Percentiles rank a stretch among this genome's conserved stretches.
phyloP scores from a whole-genome alignment of 2,329 filamentous ascomycete species.

The Dryadomyces quercivorus region DNA sequence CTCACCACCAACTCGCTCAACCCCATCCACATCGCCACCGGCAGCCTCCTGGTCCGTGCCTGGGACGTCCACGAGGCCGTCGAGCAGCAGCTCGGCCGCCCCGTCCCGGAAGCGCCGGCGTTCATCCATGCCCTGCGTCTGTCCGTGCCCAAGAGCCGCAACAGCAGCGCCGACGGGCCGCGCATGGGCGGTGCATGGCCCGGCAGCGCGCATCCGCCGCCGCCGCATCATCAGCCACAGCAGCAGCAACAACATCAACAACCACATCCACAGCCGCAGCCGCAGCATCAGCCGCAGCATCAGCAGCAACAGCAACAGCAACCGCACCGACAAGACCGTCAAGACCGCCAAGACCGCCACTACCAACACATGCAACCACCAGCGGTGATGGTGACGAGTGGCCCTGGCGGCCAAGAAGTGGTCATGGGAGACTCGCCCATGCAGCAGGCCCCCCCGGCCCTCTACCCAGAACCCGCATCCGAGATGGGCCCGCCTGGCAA shows the following conservation, averaged over 20 bases:
- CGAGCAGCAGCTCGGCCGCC: slow-evolving; percentile 28
- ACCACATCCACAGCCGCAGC: slow-evolving; percentile 15
- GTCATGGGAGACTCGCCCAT: not conserved
- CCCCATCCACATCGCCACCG: slow-evolving; percentile 46
- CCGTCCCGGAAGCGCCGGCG: slow-evolving; percentile 27
- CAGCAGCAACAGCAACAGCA: slow-evolving; percentile 27
- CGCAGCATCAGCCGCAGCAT: slow-evolving; percentile 17
- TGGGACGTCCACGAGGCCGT: slow-evolving; percentile 46
- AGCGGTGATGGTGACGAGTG: not conserved
- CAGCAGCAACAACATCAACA: slow-evolving; percentile 34
- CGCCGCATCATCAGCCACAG: slow-evolving; percentile 26
- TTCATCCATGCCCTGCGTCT: slow-evolving; percentile 37
- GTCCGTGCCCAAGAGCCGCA: slow-evolving; percentile 18
- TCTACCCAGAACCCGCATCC: not conserved
- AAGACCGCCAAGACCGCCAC: slow-evolving; percentile 8
- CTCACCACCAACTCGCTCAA: slow-evolving; percentile 36
- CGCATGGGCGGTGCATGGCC: not conserved
- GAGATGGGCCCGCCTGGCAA: not conserved
- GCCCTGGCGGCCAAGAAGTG: not conserved
- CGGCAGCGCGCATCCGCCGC: not conserved
- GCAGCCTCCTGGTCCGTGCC: slow-evolving; percentile 45
- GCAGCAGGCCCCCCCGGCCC: not conserved
- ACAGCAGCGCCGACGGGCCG: not conserved
- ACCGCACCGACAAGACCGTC: slow-evolving; percentile 17
- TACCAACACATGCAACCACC: slow-evolving; percentile 25